Conservation (phyloP, 2,329 filamentous ascomycete species). For the Calonectria pseudoreteaudii region DNA sequence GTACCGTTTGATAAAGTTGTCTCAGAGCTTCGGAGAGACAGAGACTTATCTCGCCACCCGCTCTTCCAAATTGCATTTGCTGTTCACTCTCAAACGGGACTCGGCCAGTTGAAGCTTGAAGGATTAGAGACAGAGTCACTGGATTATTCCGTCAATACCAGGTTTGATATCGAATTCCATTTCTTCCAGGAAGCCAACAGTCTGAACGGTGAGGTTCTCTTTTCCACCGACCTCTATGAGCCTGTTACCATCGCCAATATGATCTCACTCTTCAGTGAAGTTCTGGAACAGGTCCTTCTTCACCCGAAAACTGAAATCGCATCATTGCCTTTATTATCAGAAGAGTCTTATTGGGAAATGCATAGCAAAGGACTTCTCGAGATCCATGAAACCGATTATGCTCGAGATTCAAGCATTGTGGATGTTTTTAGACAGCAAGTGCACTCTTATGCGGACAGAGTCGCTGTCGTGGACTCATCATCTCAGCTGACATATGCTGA, state of each 20-base stretch:
- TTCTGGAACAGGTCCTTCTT: background rate
- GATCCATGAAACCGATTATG: background rate
- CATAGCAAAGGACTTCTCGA: background rate
- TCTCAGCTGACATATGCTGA: slow-evolving; percentile 33
- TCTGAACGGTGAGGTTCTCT: background rate
- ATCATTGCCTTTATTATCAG: background rate
- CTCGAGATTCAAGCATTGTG: background rate
- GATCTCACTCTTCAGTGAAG: background rate
- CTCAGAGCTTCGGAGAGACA: background rate
- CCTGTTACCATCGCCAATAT: background rate
- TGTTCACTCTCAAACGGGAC: background rate
- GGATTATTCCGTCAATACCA: background rate
- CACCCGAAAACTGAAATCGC: background rate
- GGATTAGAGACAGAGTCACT: background rate
- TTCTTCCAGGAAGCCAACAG: background rate
- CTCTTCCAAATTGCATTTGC: background rate
- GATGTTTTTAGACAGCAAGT: background rate
- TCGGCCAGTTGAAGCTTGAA: background rate
- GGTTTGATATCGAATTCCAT: background rate
- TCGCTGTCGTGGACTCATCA: background rate
- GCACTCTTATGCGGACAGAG: background rate
- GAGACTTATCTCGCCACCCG: background rate
- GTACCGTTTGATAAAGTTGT: background rate
- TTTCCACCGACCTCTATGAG: background rate
- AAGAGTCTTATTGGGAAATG: background rate